A percentile compares a stretch with the other conserved stretches of the same genome.
phyloP scores from a whole-genome alignment of 805 yeast genomes.

The Helenozyma rhizophorensis region DNA sequence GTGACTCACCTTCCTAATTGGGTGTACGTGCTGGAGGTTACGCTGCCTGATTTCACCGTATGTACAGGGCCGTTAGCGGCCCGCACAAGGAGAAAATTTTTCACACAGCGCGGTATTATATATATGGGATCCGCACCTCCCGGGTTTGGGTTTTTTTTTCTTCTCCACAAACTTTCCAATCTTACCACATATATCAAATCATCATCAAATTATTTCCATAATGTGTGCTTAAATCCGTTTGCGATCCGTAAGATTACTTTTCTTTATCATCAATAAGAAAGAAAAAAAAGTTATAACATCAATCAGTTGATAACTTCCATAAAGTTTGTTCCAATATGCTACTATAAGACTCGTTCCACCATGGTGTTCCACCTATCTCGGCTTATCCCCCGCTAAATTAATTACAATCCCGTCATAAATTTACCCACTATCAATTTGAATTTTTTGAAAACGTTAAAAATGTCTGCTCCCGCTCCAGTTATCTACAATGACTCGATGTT shows the following conservation, averaged over 20 bases:
- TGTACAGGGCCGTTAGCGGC: too few species aligned
- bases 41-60: too few species aligned
- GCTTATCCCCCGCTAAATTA: slow-evolving; percentile 4
- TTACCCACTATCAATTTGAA: slow-evolving; percentile 15
- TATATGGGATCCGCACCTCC: slow-evolving; percentile 7
- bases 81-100: slow-evolving; percentile 10
- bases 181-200: slow-evolving; percentile 5
- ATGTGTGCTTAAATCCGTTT: slow-evolving; percentile 35
- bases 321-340: slow-evolving; percentile 24
- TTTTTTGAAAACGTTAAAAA: slow-evolving; percentile 10
- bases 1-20: slow-evolving; percentile 6
- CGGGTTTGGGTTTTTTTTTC: background rate
- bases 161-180: slow-evolving; percentile 6
- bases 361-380: slow-evolving; percentile 30
- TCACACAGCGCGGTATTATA: slow-evolving; percentile 7
- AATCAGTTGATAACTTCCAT: slow-evolving; percentile 22
- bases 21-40: background rate
- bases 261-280: slow-evolving; percentile 12
- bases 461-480: slow-evolving; percentile 15
- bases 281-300: slow-evolving; percentile 16
- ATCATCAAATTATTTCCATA: slow-evolving; percentile 14
- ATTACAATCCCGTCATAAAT: slow-evolving; percentile 9
- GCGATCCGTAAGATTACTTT: slow-evolving; percentile 17
- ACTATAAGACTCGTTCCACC: slow-evolving; percentile 30
- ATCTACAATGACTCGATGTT: slow-evolving; percentile 13